phyloP scores from a whole-genome alignment of 148 eudicot genomes.

The Fallopia convolvulus region DNA sequence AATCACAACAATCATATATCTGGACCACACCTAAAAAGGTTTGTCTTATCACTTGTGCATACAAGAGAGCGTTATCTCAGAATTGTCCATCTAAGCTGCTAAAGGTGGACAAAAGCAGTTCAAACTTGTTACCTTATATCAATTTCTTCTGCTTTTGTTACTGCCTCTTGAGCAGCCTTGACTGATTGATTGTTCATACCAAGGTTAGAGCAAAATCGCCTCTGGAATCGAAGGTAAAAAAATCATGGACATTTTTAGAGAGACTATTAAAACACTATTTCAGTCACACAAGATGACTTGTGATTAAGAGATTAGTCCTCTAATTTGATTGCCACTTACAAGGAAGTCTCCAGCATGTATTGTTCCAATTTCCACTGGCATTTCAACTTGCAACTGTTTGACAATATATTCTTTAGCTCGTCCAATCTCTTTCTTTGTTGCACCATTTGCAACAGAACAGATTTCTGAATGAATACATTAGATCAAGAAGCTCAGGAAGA shows the following conservation, averaged over 20 bases:
- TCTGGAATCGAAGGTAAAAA: conserved; percentile 2
- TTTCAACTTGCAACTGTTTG: conserved; percentile 44
- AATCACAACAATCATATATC: too few species aligned
- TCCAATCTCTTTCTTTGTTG: conserved; percentile 51
- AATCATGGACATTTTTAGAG: background rate
- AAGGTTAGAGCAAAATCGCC: conserved; percentile 27
- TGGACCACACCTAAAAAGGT: background rate
- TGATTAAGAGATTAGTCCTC: background rate
- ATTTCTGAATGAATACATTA: conserved; percentile 23
- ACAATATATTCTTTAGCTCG: conserved; percentile 46
- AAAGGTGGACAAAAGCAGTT: background rate
- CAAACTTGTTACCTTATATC: conserved; percentile 20
- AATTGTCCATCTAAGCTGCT: background rate
- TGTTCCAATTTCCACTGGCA: conserved; percentile 31
- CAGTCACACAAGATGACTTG: background rate
- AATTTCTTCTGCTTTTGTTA: conserved; percentile 17
- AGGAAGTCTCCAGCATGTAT: conserved; percentile 36
- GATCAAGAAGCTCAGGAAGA: conserved; percentile 10
- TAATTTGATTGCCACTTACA: conserved; percentile 20
- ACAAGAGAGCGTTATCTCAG: background rate
- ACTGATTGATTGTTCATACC: conserved; percentile 23
- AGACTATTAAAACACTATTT: background rate
- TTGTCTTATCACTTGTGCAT: background rate
- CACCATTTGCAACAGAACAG: conserved; percentile 55
- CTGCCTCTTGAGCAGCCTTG: conserved; percentile 28